phyloP scores from a whole-genome alignment of 257 asterid genomes.

The Thymus quinquecostatus region DNA sequence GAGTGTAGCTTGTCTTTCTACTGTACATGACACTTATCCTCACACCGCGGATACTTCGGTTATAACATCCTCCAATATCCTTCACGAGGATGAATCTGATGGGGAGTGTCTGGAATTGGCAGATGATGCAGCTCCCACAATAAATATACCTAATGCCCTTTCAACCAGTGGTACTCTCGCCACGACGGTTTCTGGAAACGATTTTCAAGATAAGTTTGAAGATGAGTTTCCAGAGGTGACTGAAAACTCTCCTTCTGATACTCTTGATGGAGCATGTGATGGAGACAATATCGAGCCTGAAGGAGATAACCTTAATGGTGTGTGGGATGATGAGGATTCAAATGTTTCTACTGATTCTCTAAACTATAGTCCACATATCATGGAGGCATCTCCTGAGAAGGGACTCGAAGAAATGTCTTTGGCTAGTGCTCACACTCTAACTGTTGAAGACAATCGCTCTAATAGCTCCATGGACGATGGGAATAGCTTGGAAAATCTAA shows the following conservation, averaged over 20 bases:
- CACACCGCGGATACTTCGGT: slow-evolving; percentile 35
- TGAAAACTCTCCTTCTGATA: slow-evolving; percentile 26
- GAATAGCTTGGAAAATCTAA: slow-evolving; percentile 34
- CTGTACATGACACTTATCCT: slow-evolving; percentile 35
- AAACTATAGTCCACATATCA: slow-evolving; percentile 24
- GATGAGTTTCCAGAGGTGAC: slow-evolving; percentile 34
- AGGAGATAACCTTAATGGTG: slow-evolving; percentile 31
- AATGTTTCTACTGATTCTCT: slow-evolving; percentile 32
- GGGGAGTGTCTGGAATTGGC: slow-evolving; percentile 32
- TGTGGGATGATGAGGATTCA: slow-evolving; percentile 35
- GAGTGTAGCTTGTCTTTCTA: slow-evolving; percentile 26
- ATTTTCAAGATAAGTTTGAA: slow-evolving; percentile 20
- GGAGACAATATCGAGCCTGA: slow-evolving; percentile 21
- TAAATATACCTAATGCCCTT: slow-evolving; percentile 20
- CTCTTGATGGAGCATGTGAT: slow-evolving; percentile 27
- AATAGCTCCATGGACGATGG: slow-evolving; percentile 32
- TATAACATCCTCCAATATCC: slow-evolving; percentile 32
- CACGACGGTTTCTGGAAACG: slow-evolving; percentile 25
- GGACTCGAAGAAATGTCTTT: slow-evolving; percentile 32
- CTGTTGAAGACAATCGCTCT: slow-evolving; percentile 34
- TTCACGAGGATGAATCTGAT: slow-evolving; percentile 37
- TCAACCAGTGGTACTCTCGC: slow-evolving; percentile 37
- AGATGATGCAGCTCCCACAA: slow-evolving; percentile 31
- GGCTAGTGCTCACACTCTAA: slow-evolving; percentile 27
- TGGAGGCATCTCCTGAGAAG: slow-evolving; percentile 35